Evolutionary conservation across 805 yeast genomes (phyloP).

Genomic region (Candida arabinofermentans): DNA sequence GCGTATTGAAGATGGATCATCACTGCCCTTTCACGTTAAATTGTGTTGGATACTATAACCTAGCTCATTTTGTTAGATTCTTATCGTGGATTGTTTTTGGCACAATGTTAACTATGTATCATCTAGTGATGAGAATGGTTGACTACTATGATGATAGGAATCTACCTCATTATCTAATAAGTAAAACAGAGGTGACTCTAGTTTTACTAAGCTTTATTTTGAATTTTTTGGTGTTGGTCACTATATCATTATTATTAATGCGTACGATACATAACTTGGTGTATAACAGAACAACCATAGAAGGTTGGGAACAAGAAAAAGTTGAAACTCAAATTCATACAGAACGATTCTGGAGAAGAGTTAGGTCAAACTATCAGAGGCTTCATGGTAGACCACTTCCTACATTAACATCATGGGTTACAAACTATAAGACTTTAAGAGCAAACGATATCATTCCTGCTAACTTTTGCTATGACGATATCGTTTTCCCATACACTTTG

Average conservation of each 20-base stretch:
- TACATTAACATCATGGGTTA: constrained; percentile 43
- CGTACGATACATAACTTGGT: constrained; percentile 57
- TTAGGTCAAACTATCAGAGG: constrained; percentile 39
- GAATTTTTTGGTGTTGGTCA: constrained; percentile 53
- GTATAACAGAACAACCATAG: constrained; percentile 83
- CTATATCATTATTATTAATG: constrained; percentile 54
- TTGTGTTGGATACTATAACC: constrained; percentile 78
- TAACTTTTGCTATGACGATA: constrained; percentile 52
- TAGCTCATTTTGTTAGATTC: constrained; percentile 79
- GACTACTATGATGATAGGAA: constrained; percentile 45
- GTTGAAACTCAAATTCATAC: constrained; percentile 60
- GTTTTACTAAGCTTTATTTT: constrained; percentile 53
- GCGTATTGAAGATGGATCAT: constrained; percentile 90
- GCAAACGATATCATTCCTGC: constrained; percentile 20
- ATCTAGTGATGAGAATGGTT: constrained; percentile 37
- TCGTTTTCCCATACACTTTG: constrained; percentile 80
- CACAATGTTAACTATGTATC: constrained; percentile 42
- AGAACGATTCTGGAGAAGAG: constrained; percentile 49
- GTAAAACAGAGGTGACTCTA: constrained; percentile 48
- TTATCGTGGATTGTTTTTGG: constrained; percentile 58
- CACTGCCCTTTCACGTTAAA: constrained; percentile 93
- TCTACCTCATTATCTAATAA: constrained; percentile 53
- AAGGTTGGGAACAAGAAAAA: constrained; percentile 88
- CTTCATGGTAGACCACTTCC: constrained; percentile 40
- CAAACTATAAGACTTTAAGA: not conserved